Percentiles rank a stretch among this genome's conserved stretches.
These are phyloP conservation scores for Graphilbum sp. DNA, from an alignment of 2,329 filamentous ascomycete genomes.

Conservation along the genomic window DNA sequence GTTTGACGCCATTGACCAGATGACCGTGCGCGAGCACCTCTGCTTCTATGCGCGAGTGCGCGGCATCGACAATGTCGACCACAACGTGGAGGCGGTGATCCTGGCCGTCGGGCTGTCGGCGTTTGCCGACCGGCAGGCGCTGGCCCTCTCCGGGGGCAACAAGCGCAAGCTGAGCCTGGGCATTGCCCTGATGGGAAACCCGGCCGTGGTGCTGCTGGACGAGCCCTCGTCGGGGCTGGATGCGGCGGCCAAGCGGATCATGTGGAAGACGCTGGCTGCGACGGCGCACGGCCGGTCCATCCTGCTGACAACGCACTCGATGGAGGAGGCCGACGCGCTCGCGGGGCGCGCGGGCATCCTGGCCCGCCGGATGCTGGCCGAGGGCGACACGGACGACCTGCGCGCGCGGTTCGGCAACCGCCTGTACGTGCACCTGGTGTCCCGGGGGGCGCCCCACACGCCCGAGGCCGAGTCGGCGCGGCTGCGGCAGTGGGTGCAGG, in stretches of 20 bases:
- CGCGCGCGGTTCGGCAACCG: constrained; percentile 61
- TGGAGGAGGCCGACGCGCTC: constrained; percentile 89
- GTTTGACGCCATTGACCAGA: constrained; percentile 72
- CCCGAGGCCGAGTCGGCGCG: constrained; percentile 47
- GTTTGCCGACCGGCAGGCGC: constrained; percentile 60
- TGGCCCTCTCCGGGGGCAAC: constrained; percentile 74
- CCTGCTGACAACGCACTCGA: constrained; percentile 79
- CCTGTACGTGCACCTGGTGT: constrained; percentile 69
- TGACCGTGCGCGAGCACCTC: constrained; percentile 80
- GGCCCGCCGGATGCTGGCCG: constrained; percentile 68
- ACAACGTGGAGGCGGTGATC: constrained; percentile 68
- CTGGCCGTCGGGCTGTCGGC: constrained; percentile 59
- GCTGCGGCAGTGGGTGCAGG: constrained; percentile 49
- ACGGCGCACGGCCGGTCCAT: constrained; percentile 66
- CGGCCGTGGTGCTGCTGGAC: constrained; percentile 71
- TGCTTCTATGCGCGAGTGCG: constrained; percentile 75
- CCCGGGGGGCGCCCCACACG: constrained; percentile 58
- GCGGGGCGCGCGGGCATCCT: constrained; percentile 76
- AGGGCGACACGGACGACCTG: constrained; percentile 59
- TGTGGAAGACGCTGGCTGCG: constrained; percentile 73
- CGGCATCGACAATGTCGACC: constrained; percentile 56
- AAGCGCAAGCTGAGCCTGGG: constrained; percentile 83
- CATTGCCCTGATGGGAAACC: constrained; percentile 87
- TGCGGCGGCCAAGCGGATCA: constrained; percentile 75
- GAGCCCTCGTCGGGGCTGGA: constrained; percentile 84